These are phyloP conservation scores for Coemansia sp. DNA, from an alignment of 192 early-diverging fungal genomes.

Conservation along the genomic window DNA sequence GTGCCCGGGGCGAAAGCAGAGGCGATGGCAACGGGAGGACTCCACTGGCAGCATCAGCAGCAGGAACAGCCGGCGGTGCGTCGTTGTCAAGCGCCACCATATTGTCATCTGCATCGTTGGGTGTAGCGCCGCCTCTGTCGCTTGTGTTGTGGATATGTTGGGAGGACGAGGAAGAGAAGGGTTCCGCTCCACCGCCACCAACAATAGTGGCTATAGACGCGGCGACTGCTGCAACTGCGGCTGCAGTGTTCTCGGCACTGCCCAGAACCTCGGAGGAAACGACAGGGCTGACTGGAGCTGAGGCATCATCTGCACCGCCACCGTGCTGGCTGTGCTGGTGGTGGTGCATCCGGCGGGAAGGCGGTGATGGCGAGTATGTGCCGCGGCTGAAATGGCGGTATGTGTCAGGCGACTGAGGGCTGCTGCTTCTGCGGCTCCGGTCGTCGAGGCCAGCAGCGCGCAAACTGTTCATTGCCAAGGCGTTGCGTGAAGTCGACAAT, in stretches of 20 bases:
- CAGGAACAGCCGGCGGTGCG: conserved; percentile 2
- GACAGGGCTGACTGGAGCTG: background rate
- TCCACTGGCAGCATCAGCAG: conserved; percentile 15
- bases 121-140: background rate
- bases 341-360: background rate
- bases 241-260: background rate
- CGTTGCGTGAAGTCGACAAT: background rate
- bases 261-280: background rate
- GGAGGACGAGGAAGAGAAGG: background rate
- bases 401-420: conserved; percentile 30
- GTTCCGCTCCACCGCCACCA: background rate
- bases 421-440: conserved; percentile 42
- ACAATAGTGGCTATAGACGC: background rate
- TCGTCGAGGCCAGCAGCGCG: conserved; percentile 1
- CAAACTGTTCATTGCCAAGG: background rate
- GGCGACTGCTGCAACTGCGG: background rate
- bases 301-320: conserved; percentile 2
- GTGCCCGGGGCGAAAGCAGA: conserved; percentile 45
- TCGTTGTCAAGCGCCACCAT: conserved; percentile 9
- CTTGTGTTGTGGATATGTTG: background rate
- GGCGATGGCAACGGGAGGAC: conserved; percentile 44
- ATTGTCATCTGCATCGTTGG: background rate
- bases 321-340: background rate
- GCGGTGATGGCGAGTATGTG: conserved; percentile 29
- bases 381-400: conserved; percentile 17